These are phyloP conservation scores for Boletus vermiculosoides DNA, from an alignment of 768 basidiomycete genomes.

Conservation along the genomic window DNA sequence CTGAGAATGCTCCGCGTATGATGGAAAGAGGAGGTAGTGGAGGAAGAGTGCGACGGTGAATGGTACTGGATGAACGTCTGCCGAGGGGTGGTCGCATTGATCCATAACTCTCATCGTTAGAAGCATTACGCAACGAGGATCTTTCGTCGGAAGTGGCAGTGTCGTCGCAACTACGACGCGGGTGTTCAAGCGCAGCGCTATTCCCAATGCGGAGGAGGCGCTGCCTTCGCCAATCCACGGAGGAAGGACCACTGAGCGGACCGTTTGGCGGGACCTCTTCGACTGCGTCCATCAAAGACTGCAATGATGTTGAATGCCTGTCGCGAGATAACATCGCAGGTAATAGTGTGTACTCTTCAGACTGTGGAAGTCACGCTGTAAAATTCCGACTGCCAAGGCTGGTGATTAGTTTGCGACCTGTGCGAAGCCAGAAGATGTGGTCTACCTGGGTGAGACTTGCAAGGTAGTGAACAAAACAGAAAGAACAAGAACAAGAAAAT, in stretches of 20 bases:
- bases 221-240: constrained; percentile 59
- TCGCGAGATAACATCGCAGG: constrained; percentile 18
- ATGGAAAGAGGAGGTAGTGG: constrained; percentile 35
- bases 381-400: no score
- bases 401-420: background rate
- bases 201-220: constrained; percentile 57
- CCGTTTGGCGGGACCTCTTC: constrained; percentile 27
- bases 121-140: constrained; percentile 34
- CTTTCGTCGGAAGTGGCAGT: constrained; percentile 31
- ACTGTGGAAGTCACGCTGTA: background rate
- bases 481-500: background rate
- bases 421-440: background rate
- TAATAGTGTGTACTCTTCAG: background rate
- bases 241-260: constrained; percentile 49
- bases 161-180: background rate
- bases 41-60: constrained; percentile 37
- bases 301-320: constrained; percentile 21
- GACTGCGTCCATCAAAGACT: constrained; percentile 15
- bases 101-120: constrained; percentile 51
- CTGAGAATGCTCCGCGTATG: constrained; percentile 36
- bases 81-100: constrained; percentile 39
- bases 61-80: constrained; percentile 28
- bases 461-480: background rate
- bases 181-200: background rate
- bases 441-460: background rate